Percentiles rank a stretch among this genome's conserved stretches.
Conservation (phyloP, 116 monocot species). For the Papilionanthe hybrid region DNA sequence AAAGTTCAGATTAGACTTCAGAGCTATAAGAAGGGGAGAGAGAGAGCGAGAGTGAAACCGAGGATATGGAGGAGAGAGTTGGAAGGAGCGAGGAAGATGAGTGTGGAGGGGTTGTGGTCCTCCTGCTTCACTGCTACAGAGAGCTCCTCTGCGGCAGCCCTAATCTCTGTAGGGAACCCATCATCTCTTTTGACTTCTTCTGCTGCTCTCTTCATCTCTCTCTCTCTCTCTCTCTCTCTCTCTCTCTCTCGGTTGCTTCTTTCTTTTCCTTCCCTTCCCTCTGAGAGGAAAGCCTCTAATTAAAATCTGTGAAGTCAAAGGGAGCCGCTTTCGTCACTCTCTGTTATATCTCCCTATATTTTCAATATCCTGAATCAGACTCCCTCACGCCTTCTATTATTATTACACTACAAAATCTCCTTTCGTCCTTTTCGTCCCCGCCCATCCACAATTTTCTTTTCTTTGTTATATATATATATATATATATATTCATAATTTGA, state of each 20-base stretch:
- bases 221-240: conserved; percentile 11
- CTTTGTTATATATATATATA: too few species aligned
- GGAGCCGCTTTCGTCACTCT: neutral
- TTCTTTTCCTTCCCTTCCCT: neutral
- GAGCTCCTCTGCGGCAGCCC: conserved; percentile 54
- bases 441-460: too few species aligned
- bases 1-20: too few species aligned
- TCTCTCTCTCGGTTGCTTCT: conserved; percentile 8
- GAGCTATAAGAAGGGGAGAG: neutral
- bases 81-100: conserved; percentile 52
- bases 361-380: neutral
- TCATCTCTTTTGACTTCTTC: conserved; percentile 10
- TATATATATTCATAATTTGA: too few species aligned
- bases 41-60: conserved; percentile 34
- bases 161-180: conserved; percentile 37
- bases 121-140: conserved; percentile 22
- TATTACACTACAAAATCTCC: neutral
- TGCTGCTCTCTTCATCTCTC: conserved; percentile 11
- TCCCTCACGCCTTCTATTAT: neutral
- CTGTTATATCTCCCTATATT: neutral
- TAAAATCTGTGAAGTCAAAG: neutral
- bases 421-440: neutral
- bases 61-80: conserved; percentile 57
- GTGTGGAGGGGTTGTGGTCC: conserved; percentile 28
- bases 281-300: too few species aligned